Conservation (phyloP, 1,284 basidiomycete species). For the Rhodotorula sp. region DNA sequence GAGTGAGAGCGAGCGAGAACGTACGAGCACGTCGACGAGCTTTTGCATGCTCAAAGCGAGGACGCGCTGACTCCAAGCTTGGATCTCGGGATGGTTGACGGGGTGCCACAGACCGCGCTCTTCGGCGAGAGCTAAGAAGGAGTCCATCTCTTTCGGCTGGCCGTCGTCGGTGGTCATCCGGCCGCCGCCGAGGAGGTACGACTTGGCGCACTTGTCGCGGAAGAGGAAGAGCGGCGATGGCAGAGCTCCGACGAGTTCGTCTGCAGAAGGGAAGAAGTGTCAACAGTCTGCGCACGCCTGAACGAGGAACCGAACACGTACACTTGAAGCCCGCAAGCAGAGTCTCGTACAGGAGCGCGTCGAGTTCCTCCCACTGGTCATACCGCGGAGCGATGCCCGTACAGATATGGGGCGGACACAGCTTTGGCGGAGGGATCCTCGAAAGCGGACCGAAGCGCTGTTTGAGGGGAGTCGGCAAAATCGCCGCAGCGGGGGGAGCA, state of each 20-base stretch:
- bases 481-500: background rate
- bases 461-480: background rate
- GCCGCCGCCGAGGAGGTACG: constrained; percentile 30
- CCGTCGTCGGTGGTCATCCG: constrained; percentile 29
- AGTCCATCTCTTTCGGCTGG: constrained; percentile 34
- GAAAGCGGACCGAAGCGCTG: constrained; percentile 23
- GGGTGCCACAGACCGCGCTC: constrained; percentile 24
- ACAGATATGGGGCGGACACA: constrained; percentile 36
- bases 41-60: constrained; percentile 36
- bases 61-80: constrained; percentile 30
- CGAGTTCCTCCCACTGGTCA: constrained; percentile 29
- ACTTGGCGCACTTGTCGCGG: constrained; percentile 32
- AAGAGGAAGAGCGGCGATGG: constrained; percentile 26
- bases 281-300: background rate
- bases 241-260: constrained; percentile 39
- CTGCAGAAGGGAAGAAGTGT: background rate
- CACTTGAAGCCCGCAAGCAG: constrained; percentile 36
- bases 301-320: background rate
- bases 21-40: constrained; percentile 36
- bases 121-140: constrained; percentile 24
- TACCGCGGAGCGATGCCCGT: constrained; percentile 29
- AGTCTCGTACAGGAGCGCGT: constrained; percentile 32
- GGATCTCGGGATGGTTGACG: constrained; percentile 23
- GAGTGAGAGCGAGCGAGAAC: background rate
- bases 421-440: constrained; percentile 24